A percentile compares a stretch with the other conserved stretches of the same genome.
These are phyloP conservation scores for Fraxinus pennsylvanica DNA, from an alignment of 257 asterid genomes.

Conservation along the genomic window DNA sequence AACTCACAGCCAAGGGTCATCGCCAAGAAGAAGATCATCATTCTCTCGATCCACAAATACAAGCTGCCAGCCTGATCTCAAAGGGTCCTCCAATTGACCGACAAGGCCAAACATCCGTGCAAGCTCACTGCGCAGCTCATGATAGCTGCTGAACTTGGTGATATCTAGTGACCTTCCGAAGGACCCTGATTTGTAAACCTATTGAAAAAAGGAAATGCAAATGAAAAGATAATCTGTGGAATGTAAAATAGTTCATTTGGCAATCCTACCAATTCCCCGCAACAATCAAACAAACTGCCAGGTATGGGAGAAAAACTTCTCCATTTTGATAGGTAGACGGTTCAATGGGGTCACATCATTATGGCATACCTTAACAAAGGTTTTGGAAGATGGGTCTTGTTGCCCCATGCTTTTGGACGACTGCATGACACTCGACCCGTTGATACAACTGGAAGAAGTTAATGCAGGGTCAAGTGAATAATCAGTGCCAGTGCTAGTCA, in stretches of 20 bases:
- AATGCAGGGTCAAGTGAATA: slow-evolving; percentile 46
- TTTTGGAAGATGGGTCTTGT: slow-evolving; percentile 45
- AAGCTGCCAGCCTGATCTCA: slow-evolving; percentile 99
- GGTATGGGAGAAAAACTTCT: neutral
- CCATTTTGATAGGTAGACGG: neutral
- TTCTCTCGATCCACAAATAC: slow-evolving; percentile 97
- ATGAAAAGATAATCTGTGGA: neutral
- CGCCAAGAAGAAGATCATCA: slow-evolving; percentile 85
- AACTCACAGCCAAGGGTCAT: slow-evolving; percentile 86
- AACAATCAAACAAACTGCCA: neutral
- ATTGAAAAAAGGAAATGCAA: slow-evolving; percentile 1
- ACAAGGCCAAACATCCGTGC: slow-evolving; percentile 79
- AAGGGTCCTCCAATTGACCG: slow-evolving; percentile 80
- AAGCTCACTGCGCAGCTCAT: slow-evolving; percentile 73
- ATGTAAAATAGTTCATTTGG: neutral
- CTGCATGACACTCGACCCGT: slow-evolving; percentile 50
- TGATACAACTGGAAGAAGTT: slow-evolving; percentile 46
- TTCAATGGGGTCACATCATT: neutral
- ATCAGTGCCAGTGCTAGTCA: slow-evolving; percentile 48
- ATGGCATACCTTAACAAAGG: slow-evolving; percentile 63
- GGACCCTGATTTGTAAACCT: slow-evolving; percentile 76
- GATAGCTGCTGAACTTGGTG: slow-evolving; percentile 74
- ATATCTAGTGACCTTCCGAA: slow-evolving; percentile 80
- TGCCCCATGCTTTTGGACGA: slow-evolving; percentile 45
- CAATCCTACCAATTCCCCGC: neutral